These are phyloP conservation scores for Cunninghamia lanceolata DNA, from an alignment of 75 land plant genomes.

Conservation along the genomic window DNA sequence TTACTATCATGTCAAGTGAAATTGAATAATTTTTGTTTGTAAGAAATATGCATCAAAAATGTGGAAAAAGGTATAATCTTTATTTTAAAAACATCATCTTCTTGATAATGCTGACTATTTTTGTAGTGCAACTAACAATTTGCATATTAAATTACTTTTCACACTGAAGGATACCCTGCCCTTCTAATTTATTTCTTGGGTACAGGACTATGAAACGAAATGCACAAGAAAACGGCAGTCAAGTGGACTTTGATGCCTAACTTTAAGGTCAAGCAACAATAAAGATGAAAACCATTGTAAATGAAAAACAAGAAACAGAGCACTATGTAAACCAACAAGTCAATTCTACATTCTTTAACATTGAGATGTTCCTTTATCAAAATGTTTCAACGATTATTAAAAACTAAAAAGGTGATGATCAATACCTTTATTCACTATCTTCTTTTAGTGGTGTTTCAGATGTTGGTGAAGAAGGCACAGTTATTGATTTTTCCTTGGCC, in stretches of 20 bases:
- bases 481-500: conserved; percentile 21
- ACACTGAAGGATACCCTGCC: background rate
- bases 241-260: background rate
- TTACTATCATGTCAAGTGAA: background rate
- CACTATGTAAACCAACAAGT: background rate
- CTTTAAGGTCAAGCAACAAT: background rate
- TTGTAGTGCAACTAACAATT: background rate
- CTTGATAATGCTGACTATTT: background rate
- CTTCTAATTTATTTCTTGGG: background rate
- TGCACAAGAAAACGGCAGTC: background rate
- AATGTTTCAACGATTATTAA: background rate
- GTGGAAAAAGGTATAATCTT: background rate
- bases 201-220: background rate
- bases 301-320: background rate
- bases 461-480: conserved; percentile 22
- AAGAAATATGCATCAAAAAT: background rate
- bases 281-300: background rate
- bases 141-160: background rate
- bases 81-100: background rate
- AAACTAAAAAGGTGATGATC: background rate
- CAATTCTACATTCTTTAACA: background rate
- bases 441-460: conserved; percentile 39
- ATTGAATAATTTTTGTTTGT: background rate
- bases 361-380: background rate
- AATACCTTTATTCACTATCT: conserved; percentile 8